These are phyloP conservation scores for Jimgerdemannia flammicorona DNA, from an alignment of 192 early-diverging fungal species.

Conservation along the genomic window DNA sequence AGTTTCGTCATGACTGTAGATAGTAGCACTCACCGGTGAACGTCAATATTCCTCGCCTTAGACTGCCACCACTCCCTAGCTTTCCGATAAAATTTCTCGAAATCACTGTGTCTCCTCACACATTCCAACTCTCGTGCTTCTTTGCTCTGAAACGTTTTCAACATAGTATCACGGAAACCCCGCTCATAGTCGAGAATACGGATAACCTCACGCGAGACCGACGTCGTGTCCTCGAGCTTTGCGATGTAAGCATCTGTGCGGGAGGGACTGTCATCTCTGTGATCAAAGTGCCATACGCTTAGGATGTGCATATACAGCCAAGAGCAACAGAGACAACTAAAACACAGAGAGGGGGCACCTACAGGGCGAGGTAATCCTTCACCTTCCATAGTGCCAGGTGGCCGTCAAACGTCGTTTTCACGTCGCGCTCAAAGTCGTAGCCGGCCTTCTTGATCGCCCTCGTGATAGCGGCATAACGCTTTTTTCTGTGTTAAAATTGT, in stretches of 20 bases:
- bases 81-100: background rate
- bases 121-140: background rate
- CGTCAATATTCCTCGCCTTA: background rate
- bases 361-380: background rate
- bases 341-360: background rate
- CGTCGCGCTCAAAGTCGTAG: background rate
- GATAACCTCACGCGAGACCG: background rate
- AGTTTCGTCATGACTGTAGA: background rate
- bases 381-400: background rate
- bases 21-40: background rate
- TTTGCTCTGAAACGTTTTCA: background rate
- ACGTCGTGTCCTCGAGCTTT: background rate
- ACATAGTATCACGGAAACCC: background rate
- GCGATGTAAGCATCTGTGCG: background rate
- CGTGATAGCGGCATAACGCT: background rate
- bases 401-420: background rate
- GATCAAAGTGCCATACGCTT: too few species aligned
- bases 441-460: background rate
- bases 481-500: background rate
- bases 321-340: too few species aligned
- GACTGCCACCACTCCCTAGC: background rate
- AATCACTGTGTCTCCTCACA: background rate
- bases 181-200: background rate
- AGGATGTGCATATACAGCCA: too few species aligned
- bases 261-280: background rate